These are phyloP conservation scores for Rhizopogon salebrosus DNA, from an alignment of 768 basidiomycete species.

Conservation along the genomic window DNA sequence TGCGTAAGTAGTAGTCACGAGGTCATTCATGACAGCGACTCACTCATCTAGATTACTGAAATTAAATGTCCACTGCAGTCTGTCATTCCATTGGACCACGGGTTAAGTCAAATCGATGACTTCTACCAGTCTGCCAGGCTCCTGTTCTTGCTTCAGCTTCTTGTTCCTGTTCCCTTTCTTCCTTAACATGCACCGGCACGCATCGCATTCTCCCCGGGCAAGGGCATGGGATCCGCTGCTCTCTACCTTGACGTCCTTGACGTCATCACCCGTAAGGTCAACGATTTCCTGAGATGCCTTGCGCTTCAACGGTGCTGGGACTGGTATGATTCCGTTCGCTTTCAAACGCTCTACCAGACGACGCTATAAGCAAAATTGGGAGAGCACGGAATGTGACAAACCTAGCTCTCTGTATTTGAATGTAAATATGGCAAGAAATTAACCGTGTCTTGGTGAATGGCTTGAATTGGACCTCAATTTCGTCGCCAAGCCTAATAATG, in stretches of 20 bases:
- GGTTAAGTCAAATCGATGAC: conserved; percentile 25
- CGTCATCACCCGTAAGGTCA: conserved; percentile 14
- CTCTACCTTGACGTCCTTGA: conserved; percentile 14
- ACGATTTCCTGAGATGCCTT: conserved; percentile 10
- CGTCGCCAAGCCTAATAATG: conserved; percentile 18
- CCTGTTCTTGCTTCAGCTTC: conserved; percentile 22
- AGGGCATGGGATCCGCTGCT: conserved; percentile 7
- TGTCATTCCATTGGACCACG: background rate
- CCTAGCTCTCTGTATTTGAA: conserved; percentile 27
- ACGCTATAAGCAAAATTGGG: background rate
- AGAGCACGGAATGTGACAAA: conserved; percentile 9
- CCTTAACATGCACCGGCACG: conserved; percentile 1
- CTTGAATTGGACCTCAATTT: background rate
- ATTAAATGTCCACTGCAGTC: background rate
- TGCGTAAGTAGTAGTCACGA: background rate
- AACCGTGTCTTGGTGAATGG: background rate
- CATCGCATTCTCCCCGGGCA: background rate
- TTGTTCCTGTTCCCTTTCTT: conserved; percentile 10
- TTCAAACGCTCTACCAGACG: conserved; percentile 18
- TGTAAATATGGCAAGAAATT: conserved; percentile 18
- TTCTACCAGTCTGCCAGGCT: conserved; percentile 11
- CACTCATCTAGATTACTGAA: too few relatives aligned
- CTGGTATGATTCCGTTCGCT: conserved; percentile 22
- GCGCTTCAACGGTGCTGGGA: conserved; percentile 3
- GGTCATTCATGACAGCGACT: background rate